These are phyloP conservation scores for Arxiozyma heterogenica DNA, from an alignment of 1,139 yeast species.

Conservation along the genomic window DNA sequence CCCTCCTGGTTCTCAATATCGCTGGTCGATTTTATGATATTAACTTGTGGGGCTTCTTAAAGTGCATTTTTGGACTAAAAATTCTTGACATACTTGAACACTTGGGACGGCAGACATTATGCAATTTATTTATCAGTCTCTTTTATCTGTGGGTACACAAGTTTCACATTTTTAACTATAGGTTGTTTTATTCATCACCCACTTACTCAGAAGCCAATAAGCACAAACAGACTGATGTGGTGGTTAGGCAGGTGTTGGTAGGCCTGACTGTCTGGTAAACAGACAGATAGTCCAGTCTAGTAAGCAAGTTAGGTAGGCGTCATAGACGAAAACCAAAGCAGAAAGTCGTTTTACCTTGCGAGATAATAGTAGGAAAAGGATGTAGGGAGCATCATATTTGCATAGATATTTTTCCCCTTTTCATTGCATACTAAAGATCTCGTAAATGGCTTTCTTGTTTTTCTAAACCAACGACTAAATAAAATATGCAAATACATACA, in stretches of 20 bases:
- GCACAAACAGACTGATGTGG: neutral
- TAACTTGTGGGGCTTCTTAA: neutral
- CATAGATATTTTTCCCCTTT: neutral
- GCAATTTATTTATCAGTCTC: slow-evolving; percentile 12
- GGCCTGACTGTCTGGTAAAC: neutral
- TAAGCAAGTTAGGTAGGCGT: neutral
- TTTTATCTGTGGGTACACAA: neutral
- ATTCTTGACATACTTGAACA: slow-evolving; percentile 50
- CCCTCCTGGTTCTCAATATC: neutral
- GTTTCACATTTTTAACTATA: neutral
- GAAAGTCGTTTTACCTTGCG: neutral
- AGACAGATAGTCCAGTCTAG: neutral
- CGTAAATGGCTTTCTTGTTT: neutral
- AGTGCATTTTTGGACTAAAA: neutral
- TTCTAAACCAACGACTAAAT: neutral
- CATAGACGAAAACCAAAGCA: neutral
- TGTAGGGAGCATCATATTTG: neutral
- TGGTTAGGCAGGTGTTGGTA: neutral
- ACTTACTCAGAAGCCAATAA: neutral
- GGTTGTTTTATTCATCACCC: neutral
- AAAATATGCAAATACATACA: neutral
- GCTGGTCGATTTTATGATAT: neutral
- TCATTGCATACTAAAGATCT: neutral
- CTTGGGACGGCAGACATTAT: slow-evolving; percentile 51
- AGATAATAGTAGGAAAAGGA: too few species aligned